These are phyloP conservation scores for Angomonas ambiguus DNA, from an alignment of 208 protist species.

Conservation along the genomic window DNA sequence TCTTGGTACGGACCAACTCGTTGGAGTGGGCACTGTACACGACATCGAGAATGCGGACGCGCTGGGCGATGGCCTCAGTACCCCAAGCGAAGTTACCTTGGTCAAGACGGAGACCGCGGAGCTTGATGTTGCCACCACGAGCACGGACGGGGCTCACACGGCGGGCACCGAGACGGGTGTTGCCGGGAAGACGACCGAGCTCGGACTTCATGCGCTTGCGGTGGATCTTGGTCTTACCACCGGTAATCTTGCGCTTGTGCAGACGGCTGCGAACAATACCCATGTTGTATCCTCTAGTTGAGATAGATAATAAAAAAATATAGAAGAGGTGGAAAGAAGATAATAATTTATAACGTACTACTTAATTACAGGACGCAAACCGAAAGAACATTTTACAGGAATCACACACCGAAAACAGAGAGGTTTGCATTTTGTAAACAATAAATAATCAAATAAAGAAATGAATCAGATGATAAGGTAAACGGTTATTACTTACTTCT, in stretches of 20 bases:
- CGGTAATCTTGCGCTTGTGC: conserved; percentile 98
- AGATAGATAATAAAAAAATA: conserved; percentile 1
- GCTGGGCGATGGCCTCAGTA: conserved; percentile 85
- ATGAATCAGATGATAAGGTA: conserved; percentile 10
- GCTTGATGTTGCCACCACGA: conserved; percentile 98
- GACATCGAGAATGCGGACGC: conserved; percentile 97
- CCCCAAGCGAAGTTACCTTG: conserved; percentile 98
- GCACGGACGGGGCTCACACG: conserved; percentile 94
- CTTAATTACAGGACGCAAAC: no score
- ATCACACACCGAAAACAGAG: not conserved
- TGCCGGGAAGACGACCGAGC: conserved; percentile 95
- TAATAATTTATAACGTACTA: no score
- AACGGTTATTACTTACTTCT: conserved; percentile 49
- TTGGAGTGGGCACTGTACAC: conserved; percentile 99
- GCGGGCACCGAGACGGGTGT: conserved; percentile 94
- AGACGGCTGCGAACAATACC: conserved; percentile 96
- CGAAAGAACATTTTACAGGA: not conserved
- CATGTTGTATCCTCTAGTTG: conserved; percentile 66
- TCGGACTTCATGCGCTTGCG: conserved; percentile 96
- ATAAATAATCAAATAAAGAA: conserved; percentile 26
- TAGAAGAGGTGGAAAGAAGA: not conserved
- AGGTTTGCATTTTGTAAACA: no score
- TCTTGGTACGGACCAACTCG: conserved; percentile 99
- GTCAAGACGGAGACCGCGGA: conserved; percentile 98
- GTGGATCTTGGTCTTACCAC: conserved; percentile 93